Base-by-base conservation (phyloP, 441 rosid genomes). In the Adansonia gregorii region DNA sequence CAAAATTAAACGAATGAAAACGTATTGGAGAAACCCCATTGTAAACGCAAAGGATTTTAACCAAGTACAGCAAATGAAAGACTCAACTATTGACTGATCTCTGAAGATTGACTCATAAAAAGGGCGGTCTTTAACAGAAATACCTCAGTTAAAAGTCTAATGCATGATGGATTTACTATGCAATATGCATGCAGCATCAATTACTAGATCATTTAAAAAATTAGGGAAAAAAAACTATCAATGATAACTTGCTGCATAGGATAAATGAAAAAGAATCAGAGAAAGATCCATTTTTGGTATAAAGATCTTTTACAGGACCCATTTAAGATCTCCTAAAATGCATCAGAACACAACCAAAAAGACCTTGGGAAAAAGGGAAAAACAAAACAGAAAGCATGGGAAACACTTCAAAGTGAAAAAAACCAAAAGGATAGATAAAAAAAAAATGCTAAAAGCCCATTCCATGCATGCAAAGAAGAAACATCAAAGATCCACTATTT, bases 391-490 rank as follows among this genome's bases (percentile, higher is more conserved):
- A 2, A 67, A 60, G 22, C 46, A 27, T 60, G 75, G 59, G 58
- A n/a, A 67, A 60, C 3, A 11, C 20, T 61, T 54, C 46, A 70
- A 52, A 66, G 59, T 10, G 17, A 22, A 48, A 74, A 59, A 35
- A 20, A 39, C 17, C 45, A 61, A 27, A 70, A 52, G 14, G 49
- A 74, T 17, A 73, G 69, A 74, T 24, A 11, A 58, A 73, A 61
- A 11, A 65, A 46, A 27, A 64, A 64, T 51, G 77, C 8, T 19
- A 48, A 51, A 35, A 43, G n/a, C 65, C 64, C 55, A 76, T 15
- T 8, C 67, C 78, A 61, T 81, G 81, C 84, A 78, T 78, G 84
- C 76, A 59, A 19, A 80, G 51, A 46, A 14, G 19, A 27, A 72
- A 17, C 10, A 54, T 54, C 49, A 72, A 7, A 69, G 20, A 49